A percentile compares a stretch with the other conserved stretches of the same genome.
Evolutionary conservation across 1,139 yeast genomes (phyloP).

Genomic region (Hansenula sp.): DNA sequence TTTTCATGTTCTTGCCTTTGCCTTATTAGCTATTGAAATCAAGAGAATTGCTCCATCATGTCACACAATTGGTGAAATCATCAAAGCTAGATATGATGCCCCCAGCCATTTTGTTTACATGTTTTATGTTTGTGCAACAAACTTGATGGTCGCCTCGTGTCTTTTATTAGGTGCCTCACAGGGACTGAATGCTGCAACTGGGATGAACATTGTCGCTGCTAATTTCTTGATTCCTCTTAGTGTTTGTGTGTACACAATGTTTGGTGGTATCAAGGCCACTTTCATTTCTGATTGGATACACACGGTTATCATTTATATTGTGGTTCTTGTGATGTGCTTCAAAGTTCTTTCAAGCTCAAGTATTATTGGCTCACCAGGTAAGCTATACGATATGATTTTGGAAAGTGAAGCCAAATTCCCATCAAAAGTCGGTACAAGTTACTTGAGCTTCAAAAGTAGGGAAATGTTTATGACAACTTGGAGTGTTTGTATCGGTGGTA

Average conservation of each 20-base stretch:
- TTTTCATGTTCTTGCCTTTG: constrained; percentile 47
- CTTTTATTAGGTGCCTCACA: constrained; percentile 43
- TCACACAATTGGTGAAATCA: constrained; percentile 53
- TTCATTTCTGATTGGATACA: constrained; percentile 41
- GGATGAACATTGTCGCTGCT: constrained; percentile 47
- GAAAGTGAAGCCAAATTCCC: constrained; percentile 28
- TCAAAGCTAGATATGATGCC: constrained; percentile 48
- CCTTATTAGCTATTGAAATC: constrained; percentile 52
- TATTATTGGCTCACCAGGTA: constrained; percentile 34
- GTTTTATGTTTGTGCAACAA: constrained; percentile 32
- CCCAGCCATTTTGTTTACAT: constrained; percentile 31
- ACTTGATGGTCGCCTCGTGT: constrained; percentile 34
- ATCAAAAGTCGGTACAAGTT: constrained; percentile 18
- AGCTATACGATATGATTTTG: constrained; percentile 32
- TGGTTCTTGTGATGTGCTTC: constrained; percentile 31
- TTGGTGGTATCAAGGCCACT: constrained; percentile 52
- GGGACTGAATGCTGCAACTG: constrained; percentile 39
- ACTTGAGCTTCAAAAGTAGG: constrained; percentile 15
- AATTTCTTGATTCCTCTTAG: constrained; percentile 49
- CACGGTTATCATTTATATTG: constrained; percentile 39
- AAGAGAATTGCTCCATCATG: constrained; percentile 56
- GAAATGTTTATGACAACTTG: constrained; percentile 24
- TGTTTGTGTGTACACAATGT: constrained; percentile 46
- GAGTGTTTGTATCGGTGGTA: constrained; percentile 31
- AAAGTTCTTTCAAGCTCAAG: constrained; percentile 28